Base-by-base conservation (phyloP, 2,329 filamentous ascomycete genomes). In the Nigrospora oryzae region DNA sequence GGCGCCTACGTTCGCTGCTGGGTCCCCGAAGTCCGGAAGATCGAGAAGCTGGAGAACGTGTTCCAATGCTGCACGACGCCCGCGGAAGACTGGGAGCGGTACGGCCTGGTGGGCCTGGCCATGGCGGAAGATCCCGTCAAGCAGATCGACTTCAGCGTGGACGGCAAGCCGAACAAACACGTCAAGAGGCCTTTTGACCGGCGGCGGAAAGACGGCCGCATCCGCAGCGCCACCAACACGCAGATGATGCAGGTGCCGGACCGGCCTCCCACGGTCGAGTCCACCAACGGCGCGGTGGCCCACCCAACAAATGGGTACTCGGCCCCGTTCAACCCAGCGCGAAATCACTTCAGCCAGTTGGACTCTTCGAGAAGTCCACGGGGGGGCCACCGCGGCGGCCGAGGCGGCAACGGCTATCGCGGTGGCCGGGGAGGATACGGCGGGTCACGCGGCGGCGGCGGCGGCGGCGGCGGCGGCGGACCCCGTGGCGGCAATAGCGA, bases 1-100 rank as follows among this genome's bases (percentile, higher is more conserved):
- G 86, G 84, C 3, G 66, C 73, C 7, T 91, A 88, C 52, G 79
- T 89, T 10, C 77, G 77, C n/a, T 68, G 75, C 3, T 91, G 86
- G 87, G 70, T 90, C 0, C 75, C 78, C 0, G 86, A 91, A 58
- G 58, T 89, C 23, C 68, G 73, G 2, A 59, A 66, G 0, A 61
- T 89, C 1, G 64, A 70, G 34, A 68, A 65, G 35, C 57, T 74
- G 3, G 69, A 75, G 49, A 69, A 85, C 36, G 64, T 88, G 1
- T 89, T 87, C 54, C 86, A 90, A 56, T 70, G 78, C 0, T 88
- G 82, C 74, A 83, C 80, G 6, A 70, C 86, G 1, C 68, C 72
- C 0, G 65, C 70, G 2, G 75, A 77, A 30, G 77, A 81, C 44
- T 76, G 83, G 55, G 67, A 74, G 38, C 67, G 69, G 8, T 55